Evolutionary conservation across 2,329 filamentous ascomycete genomes (phyloP), one percentile per base, ranked within the genome.

Genomic region (Hortaea werneckii): DNA sequence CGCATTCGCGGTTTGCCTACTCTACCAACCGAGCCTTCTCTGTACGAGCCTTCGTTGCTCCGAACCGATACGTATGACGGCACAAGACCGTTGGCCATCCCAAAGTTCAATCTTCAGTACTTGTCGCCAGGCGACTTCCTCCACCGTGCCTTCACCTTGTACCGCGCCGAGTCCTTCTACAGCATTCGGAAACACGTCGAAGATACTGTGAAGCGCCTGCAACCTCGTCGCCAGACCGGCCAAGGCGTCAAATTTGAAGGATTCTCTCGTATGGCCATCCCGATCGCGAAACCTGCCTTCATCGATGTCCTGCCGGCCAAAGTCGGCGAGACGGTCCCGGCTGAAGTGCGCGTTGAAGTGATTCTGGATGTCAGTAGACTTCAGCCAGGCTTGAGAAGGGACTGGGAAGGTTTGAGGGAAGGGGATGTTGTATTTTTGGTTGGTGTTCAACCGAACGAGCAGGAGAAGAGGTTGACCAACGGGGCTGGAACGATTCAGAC

Each of bases 51-150:
- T 42, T 79, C 80, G 27, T 77, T 95, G 44, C 67, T 89, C 46
- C 79, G 87, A 47, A 90, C 90, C 46, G 89, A 95, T 58, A 75
- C 74, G 6, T 96, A 95, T 58, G 83, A 95, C 63, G 89, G 89
- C 27, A 88, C 87, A 26, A 79, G 79, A 41, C 89, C 92, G 5
- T 73, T 98, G 47, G 87, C 92, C 2, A 80, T 98, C 38, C 92
- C 92, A 2, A 98, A 98, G 63, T 69, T 96, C 40, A 98, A 95
- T 57, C 71, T 98, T 28, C 92, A 98, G 61, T 98, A 98, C 65
- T 74, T 98, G 10, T 94, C 89, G 2, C 80, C 95, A 42, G 88
- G 88, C 2, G 92, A 98, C 65, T 98, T 98, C 57, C 69, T 98
- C n/a, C 98, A 89, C 88, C 79, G 94, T 51, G 88, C 90, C 0